Evolutionary conservation across 148 eudicot genomes (phyloP).

Genomic region (Camellia sinensis): DNA sequence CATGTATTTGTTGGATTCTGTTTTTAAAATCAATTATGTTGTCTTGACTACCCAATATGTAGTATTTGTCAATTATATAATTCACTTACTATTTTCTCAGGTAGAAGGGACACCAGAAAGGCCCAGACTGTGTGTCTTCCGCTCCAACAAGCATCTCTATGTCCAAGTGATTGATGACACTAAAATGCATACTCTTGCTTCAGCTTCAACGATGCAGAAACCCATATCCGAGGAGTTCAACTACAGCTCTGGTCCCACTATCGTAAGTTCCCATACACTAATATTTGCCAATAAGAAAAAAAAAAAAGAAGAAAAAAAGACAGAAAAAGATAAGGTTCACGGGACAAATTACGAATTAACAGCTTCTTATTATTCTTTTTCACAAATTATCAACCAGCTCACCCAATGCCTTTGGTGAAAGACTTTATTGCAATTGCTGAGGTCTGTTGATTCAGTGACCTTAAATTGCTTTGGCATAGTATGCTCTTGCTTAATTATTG

Average conservation of each 20-base stretch:
- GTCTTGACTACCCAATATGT: too few species aligned
- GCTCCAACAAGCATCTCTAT: conserved; percentile 92
- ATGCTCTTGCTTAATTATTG: not conserved
- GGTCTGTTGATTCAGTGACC: not conserved
- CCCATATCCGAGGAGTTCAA: conserved; percentile 68
- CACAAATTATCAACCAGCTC: not conserved
- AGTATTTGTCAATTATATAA: not conserved
- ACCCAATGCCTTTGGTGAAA: not conserved
- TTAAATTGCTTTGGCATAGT: not conserved
- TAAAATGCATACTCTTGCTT: conserved; percentile 94
- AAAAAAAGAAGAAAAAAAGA: not conserved
- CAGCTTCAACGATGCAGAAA: conserved; percentile 94
- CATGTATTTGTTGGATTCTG: too few species aligned
- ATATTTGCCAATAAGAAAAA: not conserved
- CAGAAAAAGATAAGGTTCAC: not conserved
- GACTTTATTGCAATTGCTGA: not conserved
- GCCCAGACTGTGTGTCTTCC: conserved; percentile 83
- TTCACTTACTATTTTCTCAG: conserved; percentile 29
- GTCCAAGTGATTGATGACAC: conserved; percentile 93
- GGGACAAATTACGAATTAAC: not conserved
- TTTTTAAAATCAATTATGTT: too few species aligned
- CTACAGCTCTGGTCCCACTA: conserved; percentile 71
- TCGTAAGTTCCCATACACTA: conserved; percentile 46
- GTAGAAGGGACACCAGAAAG: conserved; percentile 97
- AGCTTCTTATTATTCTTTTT: not conserved